Evolutionary conservation across 805 yeast species (phyloP).

Genomic region (Yarrowia divulgata): DNA sequence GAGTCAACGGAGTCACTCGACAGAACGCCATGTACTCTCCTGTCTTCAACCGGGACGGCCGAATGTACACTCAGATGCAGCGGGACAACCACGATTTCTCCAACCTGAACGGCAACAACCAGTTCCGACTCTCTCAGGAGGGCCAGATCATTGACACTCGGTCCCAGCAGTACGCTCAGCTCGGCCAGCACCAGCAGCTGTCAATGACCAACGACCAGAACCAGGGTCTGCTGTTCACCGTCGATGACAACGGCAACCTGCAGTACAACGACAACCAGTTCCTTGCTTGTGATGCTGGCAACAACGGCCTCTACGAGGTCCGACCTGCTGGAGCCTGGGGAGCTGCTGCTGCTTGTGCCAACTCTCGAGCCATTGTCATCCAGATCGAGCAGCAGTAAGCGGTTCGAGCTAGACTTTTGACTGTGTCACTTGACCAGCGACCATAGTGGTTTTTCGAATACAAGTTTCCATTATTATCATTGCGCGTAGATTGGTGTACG

Average conservation of each 20-base stretch:
- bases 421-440: not conserved
- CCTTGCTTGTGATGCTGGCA: slow-evolving; percentile 13
- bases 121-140: slow-evolving; percentile 13
- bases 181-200: slow-evolving; percentile 28
- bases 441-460: slow-evolving; percentile 2
- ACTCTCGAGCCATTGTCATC: slow-evolving; percentile 24
- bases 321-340: slow-evolving; percentile 27
- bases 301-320: slow-evolving; percentile 24
- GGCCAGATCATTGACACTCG: slow-evolving; percentile 18
- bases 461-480: slow-evolving; percentile 14
- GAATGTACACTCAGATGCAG: slow-evolving; percentile 25
- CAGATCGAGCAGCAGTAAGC: slow-evolving; percentile 11
- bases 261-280: slow-evolving; percentile 28
- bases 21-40: slow-evolving; percentile 19
- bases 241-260: slow-evolving; percentile 9
- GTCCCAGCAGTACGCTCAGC: slow-evolving; percentile 13
- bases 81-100: not conserved
- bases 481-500: not conserved
- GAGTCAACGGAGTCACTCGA: slow-evolving; percentile 10
- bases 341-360: slow-evolving; percentile 18
- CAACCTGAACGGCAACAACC: not conserved
- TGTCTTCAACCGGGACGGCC: slow-evolving; percentile 29
- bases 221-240: slow-evolving; percentile 18
- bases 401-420: not conserved
- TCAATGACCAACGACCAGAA: slow-evolving; percentile 13